Evolutionary conservation across 768 basidiomycete genomes (phyloP).

Genomic region (Leucosporidium scottii): DNA sequence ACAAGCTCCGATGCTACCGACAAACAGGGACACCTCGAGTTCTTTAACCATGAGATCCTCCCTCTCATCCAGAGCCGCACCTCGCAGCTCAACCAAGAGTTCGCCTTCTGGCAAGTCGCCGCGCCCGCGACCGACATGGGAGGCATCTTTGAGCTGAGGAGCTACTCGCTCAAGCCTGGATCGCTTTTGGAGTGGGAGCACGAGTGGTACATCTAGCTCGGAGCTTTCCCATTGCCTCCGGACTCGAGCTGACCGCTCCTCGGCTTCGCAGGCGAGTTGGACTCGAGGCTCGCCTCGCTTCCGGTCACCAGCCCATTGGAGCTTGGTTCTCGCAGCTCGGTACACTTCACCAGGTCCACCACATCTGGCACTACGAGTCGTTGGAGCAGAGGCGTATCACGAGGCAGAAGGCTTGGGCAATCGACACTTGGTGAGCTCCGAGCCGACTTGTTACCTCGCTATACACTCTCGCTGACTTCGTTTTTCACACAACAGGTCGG

Average conservation of each 20-base stretch:
- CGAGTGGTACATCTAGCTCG: conserved; percentile 58
- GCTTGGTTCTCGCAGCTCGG: conserved; percentile 71
- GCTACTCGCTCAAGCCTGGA: conserved; percentile 74
- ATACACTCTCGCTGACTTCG: neutral
- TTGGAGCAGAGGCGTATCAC: conserved; percentile 60
- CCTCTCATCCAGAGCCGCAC: conserved; percentile 67
- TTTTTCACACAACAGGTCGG: neutral
- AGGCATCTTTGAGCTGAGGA: conserved; percentile 87
- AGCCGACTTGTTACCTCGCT: conserved; percentile 49
- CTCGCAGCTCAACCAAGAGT: conserved; percentile 70
- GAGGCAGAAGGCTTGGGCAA: conserved; percentile 84
- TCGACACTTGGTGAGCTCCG: conserved; percentile 88
- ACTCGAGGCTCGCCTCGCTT: conserved; percentile 62
- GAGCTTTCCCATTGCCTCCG: neutral
- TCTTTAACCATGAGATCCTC: conserved; percentile 62
- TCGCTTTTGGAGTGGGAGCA: conserved; percentile 90
- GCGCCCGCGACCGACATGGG: conserved; percentile 71
- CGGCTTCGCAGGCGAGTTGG: conserved; percentile 64
- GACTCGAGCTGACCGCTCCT: neutral
- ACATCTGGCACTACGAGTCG: conserved; percentile 95
- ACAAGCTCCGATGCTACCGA: neutral
- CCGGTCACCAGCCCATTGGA: conserved; percentile 64
- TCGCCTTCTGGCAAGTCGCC: conserved; percentile 86
- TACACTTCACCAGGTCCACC: conserved; percentile 61
- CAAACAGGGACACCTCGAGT: conserved; percentile 53